phyloP scores from a whole-genome alignment of 768 basidiomycete genomes.

The Lactarius quietus region DNA sequence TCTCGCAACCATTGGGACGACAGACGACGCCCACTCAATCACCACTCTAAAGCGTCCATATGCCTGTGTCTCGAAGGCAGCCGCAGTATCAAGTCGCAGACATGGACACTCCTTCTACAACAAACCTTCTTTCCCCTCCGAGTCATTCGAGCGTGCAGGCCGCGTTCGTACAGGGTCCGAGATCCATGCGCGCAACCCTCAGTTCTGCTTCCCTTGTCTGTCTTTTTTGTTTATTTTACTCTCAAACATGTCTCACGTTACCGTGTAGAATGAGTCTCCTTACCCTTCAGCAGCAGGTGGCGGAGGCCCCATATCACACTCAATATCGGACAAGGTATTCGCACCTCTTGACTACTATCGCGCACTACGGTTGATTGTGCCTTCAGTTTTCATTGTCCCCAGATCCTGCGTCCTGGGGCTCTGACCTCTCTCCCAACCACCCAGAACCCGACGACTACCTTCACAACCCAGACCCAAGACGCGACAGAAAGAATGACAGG shows the following conservation, averaged over 20 bases:
- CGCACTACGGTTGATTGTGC: background rate
- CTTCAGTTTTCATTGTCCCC: constrained; percentile 29
- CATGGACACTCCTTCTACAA: constrained; percentile 47
- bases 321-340: constrained; percentile 33
- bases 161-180: constrained; percentile 41
- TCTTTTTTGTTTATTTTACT: constrained; percentile 11
- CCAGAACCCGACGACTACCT: constrained; percentile 34
- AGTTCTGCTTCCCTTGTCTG: constrained; percentile 45
- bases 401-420: constrained; percentile 34
- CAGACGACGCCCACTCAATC: no score
- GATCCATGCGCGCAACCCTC: constrained; percentile 35
- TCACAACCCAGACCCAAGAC: constrained; percentile 34
- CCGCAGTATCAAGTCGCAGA: constrained; percentile 42
- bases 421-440: constrained; percentile 23
- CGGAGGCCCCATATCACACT: constrained; percentile 20
- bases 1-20: background rate
- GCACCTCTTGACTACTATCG: background rate
- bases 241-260: background rate
- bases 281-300: constrained; percentile 20
- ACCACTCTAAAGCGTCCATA: background rate
- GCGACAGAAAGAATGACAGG: constrained; percentile 33
- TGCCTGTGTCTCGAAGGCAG: constrained; percentile 26
- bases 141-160: constrained; percentile 38
- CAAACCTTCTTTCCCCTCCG: constrained; percentile 46
- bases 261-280: constrained; percentile 27